Evolutionary conservation across 2,329 filamentous ascomycete species (phyloP).

Genomic region (Rutstroemia sydowiana): DNA sequence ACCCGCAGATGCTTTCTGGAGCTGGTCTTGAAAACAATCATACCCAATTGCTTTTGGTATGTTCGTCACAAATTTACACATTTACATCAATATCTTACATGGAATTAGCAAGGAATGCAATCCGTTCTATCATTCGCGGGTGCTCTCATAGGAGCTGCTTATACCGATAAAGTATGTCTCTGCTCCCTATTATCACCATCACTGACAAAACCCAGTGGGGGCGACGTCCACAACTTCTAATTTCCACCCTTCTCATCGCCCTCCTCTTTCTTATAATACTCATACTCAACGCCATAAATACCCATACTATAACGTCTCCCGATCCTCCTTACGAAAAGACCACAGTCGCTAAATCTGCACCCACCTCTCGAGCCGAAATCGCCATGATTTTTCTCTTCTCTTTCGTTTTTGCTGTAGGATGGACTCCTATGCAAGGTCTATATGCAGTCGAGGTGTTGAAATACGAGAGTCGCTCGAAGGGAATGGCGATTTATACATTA

Average conservation of each 20-base stretch:
- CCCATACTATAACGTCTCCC: slow-evolving; percentile 42
- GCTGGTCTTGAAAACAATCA: slow-evolving; percentile 32
- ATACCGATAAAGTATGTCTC: slow-evolving; percentile 13
- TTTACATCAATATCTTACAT: too few species aligned
- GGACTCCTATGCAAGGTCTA: slow-evolving; percentile 43
- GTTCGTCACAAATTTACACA: neutral
- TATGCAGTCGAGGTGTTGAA: slow-evolving; percentile 41
- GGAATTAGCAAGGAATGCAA: slow-evolving; percentile 32
- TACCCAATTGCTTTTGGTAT: slow-evolving; percentile 31
- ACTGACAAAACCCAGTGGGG: slow-evolving; percentile 16
- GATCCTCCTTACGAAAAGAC: slow-evolving; percentile 28
- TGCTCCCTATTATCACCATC: too few species aligned
- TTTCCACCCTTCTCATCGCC: slow-evolving; percentile 30
- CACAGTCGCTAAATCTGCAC: slow-evolving; percentile 6
- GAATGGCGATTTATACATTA: slow-evolving; percentile 4
- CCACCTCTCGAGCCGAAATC: slow-evolving; percentile 39
- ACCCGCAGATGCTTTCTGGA: slow-evolving; percentile 20
- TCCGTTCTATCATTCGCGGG: slow-evolving; percentile 32
- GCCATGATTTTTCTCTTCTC: slow-evolving; percentile 48
- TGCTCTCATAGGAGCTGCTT: slow-evolving; percentile 16
- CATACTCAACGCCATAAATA: slow-evolving; percentile 39
- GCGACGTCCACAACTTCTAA: slow-evolving; percentile 37
- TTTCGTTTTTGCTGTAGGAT: slow-evolving; percentile 44
- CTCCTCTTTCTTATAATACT: slow-evolving; percentile 6
- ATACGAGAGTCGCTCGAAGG: slow-evolving; percentile 7